Evolutionary conservation across 1,284 basidiomycete genomes (phyloP).

Genomic region (Polyporus tsugae): DNA sequence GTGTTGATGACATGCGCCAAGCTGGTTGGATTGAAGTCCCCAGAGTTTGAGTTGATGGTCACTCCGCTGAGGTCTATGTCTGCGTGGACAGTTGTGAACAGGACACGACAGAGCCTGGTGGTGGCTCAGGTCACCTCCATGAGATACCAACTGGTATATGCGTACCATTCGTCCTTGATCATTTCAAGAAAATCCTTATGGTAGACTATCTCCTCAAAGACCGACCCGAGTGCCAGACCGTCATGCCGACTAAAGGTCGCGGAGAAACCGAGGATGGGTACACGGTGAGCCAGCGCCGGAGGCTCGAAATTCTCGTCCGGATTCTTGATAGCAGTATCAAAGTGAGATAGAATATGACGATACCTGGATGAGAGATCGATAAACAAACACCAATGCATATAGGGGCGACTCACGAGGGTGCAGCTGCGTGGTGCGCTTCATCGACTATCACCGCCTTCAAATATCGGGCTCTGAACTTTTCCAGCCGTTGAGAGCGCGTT

Average conservation of each 20-base stretch:
- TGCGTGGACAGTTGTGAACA: constrained; percentile 84
- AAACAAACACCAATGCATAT: constrained; percentile 3
- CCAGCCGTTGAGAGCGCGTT: constrained; percentile 68
- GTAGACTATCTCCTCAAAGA: constrained; percentile 94
- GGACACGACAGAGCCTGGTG: constrained; percentile 83
- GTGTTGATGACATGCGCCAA: constrained; percentile 86
- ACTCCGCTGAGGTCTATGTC: constrained; percentile 76
- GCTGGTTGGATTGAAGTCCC: constrained; percentile 83
- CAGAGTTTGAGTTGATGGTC: constrained; percentile 67
- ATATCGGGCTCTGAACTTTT: constrained; percentile 79
- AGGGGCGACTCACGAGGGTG: constrained; percentile 72
- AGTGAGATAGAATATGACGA: constrained; percentile 79
- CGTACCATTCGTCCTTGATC: constrained; percentile 91
- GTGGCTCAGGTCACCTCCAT: not conserved
- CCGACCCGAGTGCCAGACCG: constrained; percentile 86
- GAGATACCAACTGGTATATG: not conserved
- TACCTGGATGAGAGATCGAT: constrained; percentile 58
- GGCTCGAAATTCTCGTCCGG: constrained; percentile 53
- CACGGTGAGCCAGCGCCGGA: constrained; percentile 51
- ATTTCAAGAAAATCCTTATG: constrained; percentile 94
- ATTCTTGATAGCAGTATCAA: constrained; percentile 67
- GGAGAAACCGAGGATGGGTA: constrained; percentile 94
- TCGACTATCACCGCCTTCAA: constrained; percentile 91
- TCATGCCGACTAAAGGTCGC: constrained; percentile 96
- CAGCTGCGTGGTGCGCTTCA: constrained; percentile 96